Evolutionary conservation across 2,329 filamentous ascomycete species (phyloP).

Genomic region (Verticillium alfalfae): DNA sequence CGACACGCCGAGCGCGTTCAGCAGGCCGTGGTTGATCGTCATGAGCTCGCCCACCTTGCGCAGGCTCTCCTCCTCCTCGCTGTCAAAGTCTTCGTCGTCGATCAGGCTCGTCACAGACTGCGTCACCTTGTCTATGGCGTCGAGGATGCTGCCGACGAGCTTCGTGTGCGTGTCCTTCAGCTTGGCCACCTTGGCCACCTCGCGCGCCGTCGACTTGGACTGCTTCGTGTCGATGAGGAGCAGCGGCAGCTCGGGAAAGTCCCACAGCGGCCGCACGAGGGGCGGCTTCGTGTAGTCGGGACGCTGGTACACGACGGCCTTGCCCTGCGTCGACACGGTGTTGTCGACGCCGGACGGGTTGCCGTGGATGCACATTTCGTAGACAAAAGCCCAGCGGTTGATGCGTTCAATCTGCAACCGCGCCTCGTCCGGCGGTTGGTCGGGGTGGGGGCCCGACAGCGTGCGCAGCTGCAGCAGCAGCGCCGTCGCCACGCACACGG

Average conservation of each 20-base stretch:
- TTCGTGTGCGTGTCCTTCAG: conserved; percentile 68
- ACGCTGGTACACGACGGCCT: conserved; percentile 86
- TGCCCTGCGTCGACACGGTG: conserved; percentile 88
- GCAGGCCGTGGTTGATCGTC: conserved; percentile 86
- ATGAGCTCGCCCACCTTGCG: conserved; percentile 79
- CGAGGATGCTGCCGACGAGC: conserved; percentile 74
- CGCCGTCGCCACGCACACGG: conserved; percentile 80
- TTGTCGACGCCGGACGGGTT: conserved; percentile 97
- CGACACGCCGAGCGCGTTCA: conserved; percentile 88
- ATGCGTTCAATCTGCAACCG: conserved; percentile 88
- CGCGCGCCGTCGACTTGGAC: conserved; percentile 74
- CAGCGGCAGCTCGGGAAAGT: conserved; percentile 88
- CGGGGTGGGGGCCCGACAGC: conserved; percentile 82
- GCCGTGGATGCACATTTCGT: conserved; percentile 94
- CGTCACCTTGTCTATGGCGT: conserved; percentile 75
- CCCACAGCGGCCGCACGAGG: conserved; percentile 67
- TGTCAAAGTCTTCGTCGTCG: conserved; percentile 61
- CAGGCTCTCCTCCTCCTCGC: conserved; percentile 57
- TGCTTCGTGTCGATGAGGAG: conserved; percentile 87
- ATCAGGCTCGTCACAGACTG: conserved; percentile 49
- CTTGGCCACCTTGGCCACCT: conserved; percentile 79
- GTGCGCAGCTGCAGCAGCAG: conserved; percentile 84
- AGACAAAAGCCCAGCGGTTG: conserved; percentile 96
- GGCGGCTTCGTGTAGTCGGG: conserved; percentile 74
- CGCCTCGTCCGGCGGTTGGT: conserved; percentile 85